Evolutionary conservation across 2,329 filamentous ascomycete species (phyloP).

Genomic region (Clarireedia homoeocarpa): DNA sequence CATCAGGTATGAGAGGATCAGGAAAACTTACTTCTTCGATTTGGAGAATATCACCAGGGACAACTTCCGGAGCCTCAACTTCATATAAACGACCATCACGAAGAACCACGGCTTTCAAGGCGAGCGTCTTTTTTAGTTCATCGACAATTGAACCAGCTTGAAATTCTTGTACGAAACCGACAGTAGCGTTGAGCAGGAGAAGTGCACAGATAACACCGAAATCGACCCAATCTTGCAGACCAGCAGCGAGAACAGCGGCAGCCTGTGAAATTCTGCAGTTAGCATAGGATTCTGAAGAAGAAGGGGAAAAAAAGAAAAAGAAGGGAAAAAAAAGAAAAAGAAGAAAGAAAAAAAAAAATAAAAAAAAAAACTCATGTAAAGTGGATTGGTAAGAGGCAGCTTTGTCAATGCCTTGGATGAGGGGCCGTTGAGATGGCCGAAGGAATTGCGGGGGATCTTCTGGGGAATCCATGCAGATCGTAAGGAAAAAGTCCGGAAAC

Average conservation of each 20-base stretch:
- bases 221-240: constrained; percentile 85
- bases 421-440: background rate
- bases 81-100: constrained; percentile 73
- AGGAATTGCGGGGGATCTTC: background rate
- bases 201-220: constrained; percentile 85
- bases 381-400: background rate
- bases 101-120: constrained; percentile 79
- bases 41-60: constrained; percentile 84
- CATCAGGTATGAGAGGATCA: background rate
- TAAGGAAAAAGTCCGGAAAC: background rate
- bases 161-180: constrained; percentile 85
- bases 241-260: constrained; percentile 72
- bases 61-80: constrained; percentile 74
- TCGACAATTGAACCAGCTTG: constrained; percentile 87
- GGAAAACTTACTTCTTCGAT: constrained; percentile 58
- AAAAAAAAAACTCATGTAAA: background rate
- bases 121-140: constrained; percentile 83
- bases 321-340: too few relatives aligned
- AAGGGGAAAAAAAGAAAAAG: too few relatives aligned
- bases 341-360: too few relatives aligned
- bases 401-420: background rate
- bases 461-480: constrained; percentile 5
- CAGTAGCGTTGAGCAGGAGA: constrained; percentile 73
- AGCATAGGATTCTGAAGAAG: background rate
- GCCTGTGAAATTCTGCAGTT: constrained; percentile 27